Evolutionary conservation across 129 eudicot species (phyloP), one percentile per base, ranked within the genome.

Genomic region (Ambrosia trifida): DNA sequence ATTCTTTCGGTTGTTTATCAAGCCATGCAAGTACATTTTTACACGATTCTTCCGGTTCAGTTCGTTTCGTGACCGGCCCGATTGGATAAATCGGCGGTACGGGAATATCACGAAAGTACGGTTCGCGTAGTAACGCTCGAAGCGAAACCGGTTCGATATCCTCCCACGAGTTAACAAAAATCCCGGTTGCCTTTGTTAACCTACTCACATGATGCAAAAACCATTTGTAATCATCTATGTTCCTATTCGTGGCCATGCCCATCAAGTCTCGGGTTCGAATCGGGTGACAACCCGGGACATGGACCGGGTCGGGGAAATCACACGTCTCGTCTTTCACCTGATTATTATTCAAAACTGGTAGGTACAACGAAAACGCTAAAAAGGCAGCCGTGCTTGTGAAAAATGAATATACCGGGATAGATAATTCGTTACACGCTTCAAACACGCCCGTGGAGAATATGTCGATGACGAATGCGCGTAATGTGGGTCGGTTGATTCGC

Each of bases 131-230:
- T 3, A 87, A 4, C 0, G 80, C 84, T 11, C 51, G 44, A 6
- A 80, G 59, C 12, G 77, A 18, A 0, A 30, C 41, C 3, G 83
- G 83, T 47, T 87, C 94, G 1, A 87, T 68, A 44, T 80, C 85
- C 0, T 73, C 71, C 94, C 94, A 87, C 7, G 81, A 59, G 74
- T 87, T 87, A 0, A 56, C 32, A 2, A 87, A 74, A 17, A 87
- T 77, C 12, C 94, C 94, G 6, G 50, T 74, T 1, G 69, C 71
- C 72, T 40, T 50, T 1, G 44, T 17, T 28, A 85, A 69, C 69
- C 81, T 49, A 12, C 73, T 66, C 0, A 68, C 69, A 44, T 81
- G 83, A 40, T 40, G 44, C 36, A 35, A 30, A 61, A 84, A 28
- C 33, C 8, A 84, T 51, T 73, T 79, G 51, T 87, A 81, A 7